Percentiles rank a stretch among this genome's conserved stretches.
Evolutionary conservation across 352 stramenopile species (phyloP).

Genomic region (Phytopythium ostracodes): DNA sequence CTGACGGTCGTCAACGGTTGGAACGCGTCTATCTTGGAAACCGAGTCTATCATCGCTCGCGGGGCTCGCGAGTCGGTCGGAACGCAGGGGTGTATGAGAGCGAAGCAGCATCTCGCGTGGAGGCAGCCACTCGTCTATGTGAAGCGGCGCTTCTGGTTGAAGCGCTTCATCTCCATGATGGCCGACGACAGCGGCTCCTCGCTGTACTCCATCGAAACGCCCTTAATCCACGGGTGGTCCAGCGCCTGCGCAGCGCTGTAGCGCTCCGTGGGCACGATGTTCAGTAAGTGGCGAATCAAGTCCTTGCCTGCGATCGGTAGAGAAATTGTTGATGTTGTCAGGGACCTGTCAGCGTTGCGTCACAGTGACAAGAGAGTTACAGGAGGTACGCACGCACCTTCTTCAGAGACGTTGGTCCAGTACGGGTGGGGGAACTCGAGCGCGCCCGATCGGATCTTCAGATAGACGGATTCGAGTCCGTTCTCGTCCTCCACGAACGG

Average conservation of each 20-base stretch:
- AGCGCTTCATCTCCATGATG: conserved; percentile 87
- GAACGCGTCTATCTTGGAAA: background rate
- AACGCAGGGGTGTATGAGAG: background rate
- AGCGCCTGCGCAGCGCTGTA: conserved; percentile 68
- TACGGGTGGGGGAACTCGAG: conserved; percentile 82
- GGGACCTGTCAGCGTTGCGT: background rate
- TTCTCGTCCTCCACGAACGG: conserved; percentile 82
- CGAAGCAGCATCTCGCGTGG: background rate
- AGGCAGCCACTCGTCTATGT: conserved; percentile 33
- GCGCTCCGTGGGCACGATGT: conserved; percentile 63
- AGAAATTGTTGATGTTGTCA: conserved; percentile 6
- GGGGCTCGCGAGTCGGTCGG: background rate
- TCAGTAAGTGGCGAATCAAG: conserved; percentile 78
- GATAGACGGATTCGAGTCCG: conserved; percentile 77
- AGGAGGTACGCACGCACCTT: conserved; percentile 26
- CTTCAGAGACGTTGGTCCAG: conserved; percentile 84
- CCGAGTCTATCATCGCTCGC: background rate
- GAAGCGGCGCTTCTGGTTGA: conserved; percentile 87
- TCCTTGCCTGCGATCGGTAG: conserved; percentile 80
- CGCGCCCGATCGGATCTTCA: conserved; percentile 77
- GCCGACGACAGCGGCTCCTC: conserved; percentile 77
- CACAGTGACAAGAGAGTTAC: background rate
- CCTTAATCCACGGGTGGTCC: conserved; percentile 85
- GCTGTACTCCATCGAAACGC: conserved; percentile 58
- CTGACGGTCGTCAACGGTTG: background rate